phyloP scores from a whole-genome alignment of 164 flowering plant species.

The Vitis amurensis region DNA sequence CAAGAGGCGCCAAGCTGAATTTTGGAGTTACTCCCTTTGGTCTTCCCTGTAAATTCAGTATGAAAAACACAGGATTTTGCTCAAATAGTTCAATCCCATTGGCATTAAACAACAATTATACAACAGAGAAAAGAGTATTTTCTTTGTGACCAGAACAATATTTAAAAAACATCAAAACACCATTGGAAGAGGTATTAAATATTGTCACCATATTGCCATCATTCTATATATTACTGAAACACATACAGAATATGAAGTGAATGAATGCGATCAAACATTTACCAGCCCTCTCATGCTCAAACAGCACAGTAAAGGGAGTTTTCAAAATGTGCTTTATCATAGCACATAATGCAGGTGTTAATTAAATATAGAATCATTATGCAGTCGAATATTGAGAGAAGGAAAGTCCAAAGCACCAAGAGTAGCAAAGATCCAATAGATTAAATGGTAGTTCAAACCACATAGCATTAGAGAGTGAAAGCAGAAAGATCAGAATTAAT shows the following conservation, averaged over 20 bases:
- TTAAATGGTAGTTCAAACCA: no score
- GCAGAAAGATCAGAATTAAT: no score
- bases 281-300: neutral
- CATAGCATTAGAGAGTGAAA: no score
- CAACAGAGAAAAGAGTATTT: neutral
- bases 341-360: no score
- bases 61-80: slow-evolving; percentile 6
- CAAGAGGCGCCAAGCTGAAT: slow-evolving; percentile 76
- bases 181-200: no score
- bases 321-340: neutral
- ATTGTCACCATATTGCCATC: no score
- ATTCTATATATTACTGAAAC: neutral
- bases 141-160: neutral
- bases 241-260: neutral
- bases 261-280: neutral
- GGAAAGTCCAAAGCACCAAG: no score
- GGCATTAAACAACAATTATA: neutral
- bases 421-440: no score
- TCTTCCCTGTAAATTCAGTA: slow-evolving; percentile 52
- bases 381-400: no score
- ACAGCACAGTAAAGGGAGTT: neutral
- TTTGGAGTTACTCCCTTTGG: slow-evolving; percentile 87
- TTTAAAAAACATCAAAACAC: neutral
- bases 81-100: neutral
- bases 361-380: no score